Percentiles rank a stretch among this genome's conserved stretches.
Evolutionary conservation across 148 eudicot species (phyloP).

Genomic region (Pharnaceum exiguum): DNA sequence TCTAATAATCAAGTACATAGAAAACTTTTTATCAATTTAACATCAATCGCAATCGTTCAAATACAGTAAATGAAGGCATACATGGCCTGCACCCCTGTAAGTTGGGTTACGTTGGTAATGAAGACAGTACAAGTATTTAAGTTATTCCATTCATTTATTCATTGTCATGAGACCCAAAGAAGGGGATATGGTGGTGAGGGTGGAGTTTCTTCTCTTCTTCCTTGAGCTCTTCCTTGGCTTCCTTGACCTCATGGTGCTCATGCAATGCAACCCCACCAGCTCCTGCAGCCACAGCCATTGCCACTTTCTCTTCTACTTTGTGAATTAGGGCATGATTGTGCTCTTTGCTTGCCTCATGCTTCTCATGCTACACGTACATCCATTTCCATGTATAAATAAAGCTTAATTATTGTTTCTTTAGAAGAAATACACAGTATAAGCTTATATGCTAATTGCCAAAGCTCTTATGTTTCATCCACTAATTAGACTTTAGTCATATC

Average conservation of each 20-base stretch:
- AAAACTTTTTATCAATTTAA: too few relatives aligned
- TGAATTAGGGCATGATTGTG: constrained; percentile 13
- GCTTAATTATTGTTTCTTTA: too few relatives aligned
- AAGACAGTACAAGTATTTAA: neutral
- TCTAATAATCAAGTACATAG: too few relatives aligned
- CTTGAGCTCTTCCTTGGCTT: constrained; percentile 21
- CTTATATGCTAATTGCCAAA: too few relatives aligned
- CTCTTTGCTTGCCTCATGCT: constrained; percentile 17
- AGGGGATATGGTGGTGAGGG: constrained; percentile 17
- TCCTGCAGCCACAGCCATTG: constrained; percentile 20
- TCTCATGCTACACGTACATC: constrained; percentile 30
- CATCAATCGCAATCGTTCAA: too few relatives aligned
- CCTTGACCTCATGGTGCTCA: constrained; percentile 33
- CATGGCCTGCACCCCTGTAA: too few relatives aligned
- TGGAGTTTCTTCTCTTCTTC: constrained; percentile 29
- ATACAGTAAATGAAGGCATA: too few relatives aligned
- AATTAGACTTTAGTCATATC: too few relatives aligned
- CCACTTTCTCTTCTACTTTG: constrained; percentile 23
- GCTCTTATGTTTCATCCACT: too few relatives aligned
- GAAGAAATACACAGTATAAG: too few relatives aligned
- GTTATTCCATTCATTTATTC: neutral
- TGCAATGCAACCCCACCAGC: constrained; percentile 26
- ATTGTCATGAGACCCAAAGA: constrained; percentile 6
- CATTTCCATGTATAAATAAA: too few relatives aligned
- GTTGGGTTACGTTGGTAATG: too few relatives aligned